Evolutionary conservation across 129 eudicot genomes (phyloP).

Genomic region (Erigeron canadensis): DNA sequence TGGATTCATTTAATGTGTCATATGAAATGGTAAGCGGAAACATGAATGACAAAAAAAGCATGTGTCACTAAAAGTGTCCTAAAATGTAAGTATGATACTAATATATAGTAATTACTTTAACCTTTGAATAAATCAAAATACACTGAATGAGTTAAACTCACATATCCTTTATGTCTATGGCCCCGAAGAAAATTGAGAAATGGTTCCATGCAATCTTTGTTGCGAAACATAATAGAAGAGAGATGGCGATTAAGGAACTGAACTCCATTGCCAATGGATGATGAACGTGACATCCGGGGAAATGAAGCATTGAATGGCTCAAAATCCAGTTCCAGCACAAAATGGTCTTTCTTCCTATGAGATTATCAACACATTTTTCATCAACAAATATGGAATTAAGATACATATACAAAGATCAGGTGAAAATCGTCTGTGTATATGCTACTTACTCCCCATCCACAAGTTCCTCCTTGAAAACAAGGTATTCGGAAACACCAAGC

Average conservation of each 20-base stretch:
- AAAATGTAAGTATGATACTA: too few relatives aligned
- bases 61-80: too few relatives aligned
- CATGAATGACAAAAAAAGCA: too few relatives aligned
- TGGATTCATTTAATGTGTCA: too few relatives aligned
- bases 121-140: too few relatives aligned
- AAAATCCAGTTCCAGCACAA: conserved; percentile 78
- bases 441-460: conserved; percentile 64
- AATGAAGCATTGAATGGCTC: conserved; percentile 92
- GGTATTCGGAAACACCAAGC: conserved; percentile 70
- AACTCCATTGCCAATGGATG: conserved; percentile 96
- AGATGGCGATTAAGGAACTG: conserved; percentile 97
- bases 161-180: conserved; percentile 84
- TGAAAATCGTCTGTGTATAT: background rate
- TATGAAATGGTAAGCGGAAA: too few relatives aligned
- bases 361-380: background rate
- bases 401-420: background rate
- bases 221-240: conserved; percentile 92
- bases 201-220: conserved; percentile 89
- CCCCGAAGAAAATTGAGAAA: conserved; percentile 82
- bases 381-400: background rate
- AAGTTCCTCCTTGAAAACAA: conserved; percentile 84
- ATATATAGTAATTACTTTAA: too few relatives aligned
- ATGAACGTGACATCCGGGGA: conserved; percentile 92
- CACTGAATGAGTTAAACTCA: conserved; percentile 34
- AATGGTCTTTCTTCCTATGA: conserved; percentile 46